Evolutionary conservation across 202 grass and related monocot species (phyloP).

Genomic region (Carex arenaria): DNA sequence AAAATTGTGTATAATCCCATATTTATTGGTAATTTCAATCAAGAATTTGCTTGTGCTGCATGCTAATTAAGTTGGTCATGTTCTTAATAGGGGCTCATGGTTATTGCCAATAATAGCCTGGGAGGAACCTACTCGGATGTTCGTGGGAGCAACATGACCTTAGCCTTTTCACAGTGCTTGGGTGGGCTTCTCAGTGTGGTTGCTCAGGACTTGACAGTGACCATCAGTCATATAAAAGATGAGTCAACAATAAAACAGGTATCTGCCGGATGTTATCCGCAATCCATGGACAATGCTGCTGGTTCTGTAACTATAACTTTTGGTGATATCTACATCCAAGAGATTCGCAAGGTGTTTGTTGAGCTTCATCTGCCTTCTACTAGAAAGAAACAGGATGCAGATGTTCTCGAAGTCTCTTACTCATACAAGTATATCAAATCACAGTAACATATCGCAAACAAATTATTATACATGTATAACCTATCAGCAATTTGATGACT

Average conservation of each 20-base stretch:
- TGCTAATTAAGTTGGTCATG: not conserved
- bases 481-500: no score
- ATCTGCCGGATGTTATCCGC: not conserved
- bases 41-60: not conserved
- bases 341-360: not conserved
- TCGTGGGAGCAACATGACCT: not conserved
- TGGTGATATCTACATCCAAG: not conserved
- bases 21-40: not conserved
- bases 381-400: no score
- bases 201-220: constrained; percentile 19
- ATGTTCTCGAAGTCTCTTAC: not conserved
- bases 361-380: not conserved
- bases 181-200: constrained; percentile 19
- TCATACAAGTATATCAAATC: not conserved
- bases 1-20: not conserved
- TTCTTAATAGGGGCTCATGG: not conserved
- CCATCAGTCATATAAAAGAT: not conserved
- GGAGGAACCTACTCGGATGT: constrained; percentile 25
- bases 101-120: not conserved
- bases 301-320: not conserved
- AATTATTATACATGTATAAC: no score
- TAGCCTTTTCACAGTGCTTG: constrained; percentile 13
- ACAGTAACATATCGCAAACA: no score
- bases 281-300: not conserved
- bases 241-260: not conserved